Evolutionary conservation across 148 eudicot genomes (phyloP), one percentile per base, ranked within the genome.

Genomic region (Persicaria tinctoria): DNA sequence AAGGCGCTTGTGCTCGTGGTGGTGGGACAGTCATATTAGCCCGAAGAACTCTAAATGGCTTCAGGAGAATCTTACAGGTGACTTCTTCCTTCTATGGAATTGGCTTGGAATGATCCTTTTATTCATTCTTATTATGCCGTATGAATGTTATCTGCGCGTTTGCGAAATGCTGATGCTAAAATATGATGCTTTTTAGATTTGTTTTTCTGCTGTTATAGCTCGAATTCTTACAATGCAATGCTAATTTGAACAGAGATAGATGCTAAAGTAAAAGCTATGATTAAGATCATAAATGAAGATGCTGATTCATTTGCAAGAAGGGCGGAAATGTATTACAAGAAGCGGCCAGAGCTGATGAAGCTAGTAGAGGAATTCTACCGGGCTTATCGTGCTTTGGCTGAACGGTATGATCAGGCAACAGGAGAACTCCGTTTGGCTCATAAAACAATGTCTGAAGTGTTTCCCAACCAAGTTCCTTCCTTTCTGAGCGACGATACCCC

Each of bases 301-400:
- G 98, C 98, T 49, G 98, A 95, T 84, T 95, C 98, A 78, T 95
- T 95, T 87, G 98, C 98, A 51, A 89, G 96, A 82, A 86, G 97
- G 81, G 98, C 98, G 6, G 98, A 95, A 79, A 95, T 95, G 98
- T 95, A 95, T 82, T 95, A 95, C 74, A 89, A 92, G 80, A 95
- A 95, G 77, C 82, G 98, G 23, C 98, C 98, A 0, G 98, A 95
- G 81, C 89, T 95, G 73, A 92, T 95, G 93, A 92, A 90, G 79
- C 73, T 94, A 70, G 98, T 94, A 11, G 98, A 94, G 74, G 98
- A 94, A 69, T 94, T 94, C 84, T 95, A 95, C 76, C 87, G 98
- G 68, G 97, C 97, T 45, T 95, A 95, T 76, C 97, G 98, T 44
- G 97, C 98, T 16, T 83, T 95, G 74, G 93, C 98, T 72, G 98